Conservation (phyloP, 2,329 filamentous ascomycete genomes). For the Cadophora gregata region DNA sequence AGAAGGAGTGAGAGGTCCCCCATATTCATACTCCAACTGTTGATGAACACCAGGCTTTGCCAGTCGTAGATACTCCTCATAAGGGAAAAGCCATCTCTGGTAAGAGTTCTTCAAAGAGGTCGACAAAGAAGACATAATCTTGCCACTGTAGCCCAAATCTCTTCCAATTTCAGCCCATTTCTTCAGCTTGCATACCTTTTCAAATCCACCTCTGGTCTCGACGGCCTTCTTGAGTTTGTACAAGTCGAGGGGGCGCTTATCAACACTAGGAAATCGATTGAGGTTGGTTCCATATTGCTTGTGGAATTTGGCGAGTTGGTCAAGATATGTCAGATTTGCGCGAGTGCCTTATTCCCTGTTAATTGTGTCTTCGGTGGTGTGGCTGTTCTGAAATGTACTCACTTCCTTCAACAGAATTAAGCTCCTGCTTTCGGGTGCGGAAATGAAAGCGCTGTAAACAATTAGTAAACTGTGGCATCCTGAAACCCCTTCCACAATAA, state of each 20-base stretch:
- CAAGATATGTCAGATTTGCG: slow-evolving; percentile 93
- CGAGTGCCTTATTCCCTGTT: slow-evolving; percentile 71
- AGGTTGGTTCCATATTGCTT: slow-evolving; percentile 95
- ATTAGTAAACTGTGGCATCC: slow-evolving; percentile 36
- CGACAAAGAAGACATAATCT: slow-evolving; percentile 98
- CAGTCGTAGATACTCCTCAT: slow-evolving; percentile 89
- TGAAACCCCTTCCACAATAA: background rate
- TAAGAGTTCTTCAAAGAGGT: slow-evolving; percentile 99
- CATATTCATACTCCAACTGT: slow-evolving; percentile 90
- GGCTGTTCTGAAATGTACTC: slow-evolving; percentile 48
- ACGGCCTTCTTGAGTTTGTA: slow-evolving; percentile 98
- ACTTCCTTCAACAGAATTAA: slow-evolving; percentile 99
- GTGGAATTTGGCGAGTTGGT: slow-evolving; percentile 94
- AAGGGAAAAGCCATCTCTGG: slow-evolving; percentile 94
- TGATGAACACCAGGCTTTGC: slow-evolving; percentile 97
- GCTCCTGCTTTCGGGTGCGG: slow-evolving; percentile 90
- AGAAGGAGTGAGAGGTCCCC: slow-evolving; percentile 83
- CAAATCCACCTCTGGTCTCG: slow-evolving; percentile 91
- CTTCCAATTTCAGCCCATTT: slow-evolving; percentile 99
- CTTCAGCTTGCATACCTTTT: slow-evolving; percentile 95
- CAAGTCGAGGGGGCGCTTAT: slow-evolving; percentile 94
- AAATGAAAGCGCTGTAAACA: slow-evolving; percentile 86
- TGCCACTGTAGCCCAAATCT: slow-evolving; percentile 96
- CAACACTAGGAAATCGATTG: slow-evolving; percentile 92
- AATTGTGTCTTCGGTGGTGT: slow-evolving; percentile 30